Base-by-base conservation (phyloP, 2,329 filamentous ascomycete species). In the Aspergillus tamarii region DNA sequence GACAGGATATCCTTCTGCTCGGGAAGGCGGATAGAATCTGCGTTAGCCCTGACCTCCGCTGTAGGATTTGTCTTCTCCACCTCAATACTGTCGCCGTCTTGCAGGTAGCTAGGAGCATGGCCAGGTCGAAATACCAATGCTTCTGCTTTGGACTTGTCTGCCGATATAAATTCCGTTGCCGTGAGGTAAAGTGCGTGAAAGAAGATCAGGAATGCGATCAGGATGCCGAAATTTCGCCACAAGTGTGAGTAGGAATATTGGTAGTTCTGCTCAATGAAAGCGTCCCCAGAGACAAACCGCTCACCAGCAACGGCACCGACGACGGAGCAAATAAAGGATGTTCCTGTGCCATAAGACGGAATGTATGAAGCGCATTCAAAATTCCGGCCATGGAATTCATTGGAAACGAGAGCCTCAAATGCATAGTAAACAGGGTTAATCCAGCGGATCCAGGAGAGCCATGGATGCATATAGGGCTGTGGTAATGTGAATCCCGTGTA, bases 391-490 rank as follows among this genome's bases (percentile, higher is more conserved):
- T 87, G 76, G 67, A 95, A 95, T 76, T 96, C 92, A 77, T 95
- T 95, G 67, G 91, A 84, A 83, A 94, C 89, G 23, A 96, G 83
- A 0, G 88, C 81, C 74, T 95, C 91, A 70, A 94, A 95, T 0
- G 88, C 87, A 67, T 94, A 95, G 1, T 86, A 87, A 6, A 94
- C 83, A 9, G 91, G 91, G 64, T 94, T 89, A 36, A 94, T 80
- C 74, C 91, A 93, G 73, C 89, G 89, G 59, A 95, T 86, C 92
- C 92, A 95, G 62, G 87, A 84, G 70, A 89, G 89, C 91, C 92
- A 96, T 1, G 80, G 85, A 8, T 89, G 84, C 89, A 92, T 94
- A 77, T 93, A 66, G 4, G 64, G 69, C 2, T 69, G 66, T 1
- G 77, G 77, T 8, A 80, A 70, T 1, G 72, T 72, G 61, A 80